A percentile compares a stretch with the other conserved stretches of the same genome.
Conservation (phyloP, 495 filamentous ascomycete species). For the Penicillium lividum region DNA sequence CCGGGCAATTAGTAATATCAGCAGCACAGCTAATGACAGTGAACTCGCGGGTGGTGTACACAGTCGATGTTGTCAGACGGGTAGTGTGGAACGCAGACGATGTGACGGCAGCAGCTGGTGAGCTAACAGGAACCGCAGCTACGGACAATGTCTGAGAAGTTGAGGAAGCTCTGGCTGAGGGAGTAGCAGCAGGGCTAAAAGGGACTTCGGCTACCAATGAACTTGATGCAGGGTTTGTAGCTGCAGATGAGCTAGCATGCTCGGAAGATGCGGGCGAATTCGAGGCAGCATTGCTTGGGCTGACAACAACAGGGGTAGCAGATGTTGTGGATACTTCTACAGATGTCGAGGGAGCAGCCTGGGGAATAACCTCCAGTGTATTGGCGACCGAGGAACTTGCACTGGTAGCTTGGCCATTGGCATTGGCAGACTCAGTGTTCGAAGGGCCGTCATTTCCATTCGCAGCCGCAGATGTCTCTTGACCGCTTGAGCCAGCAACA, state of each 20-base stretch:
- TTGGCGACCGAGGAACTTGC: not conserved
- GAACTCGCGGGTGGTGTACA: slow-evolving; percentile 58
- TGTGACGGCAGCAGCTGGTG: slow-evolving; percentile 15
- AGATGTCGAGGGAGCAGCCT: not conserved
- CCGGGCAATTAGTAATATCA: slow-evolving; percentile 60
- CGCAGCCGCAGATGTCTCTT: slow-evolving; percentile 33
- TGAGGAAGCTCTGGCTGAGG: not conserved
- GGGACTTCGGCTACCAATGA: not conserved
- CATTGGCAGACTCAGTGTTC: not conserved
- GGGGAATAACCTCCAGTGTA: not conserved
- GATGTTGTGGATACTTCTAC: not conserved
- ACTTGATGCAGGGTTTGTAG: not conserved
- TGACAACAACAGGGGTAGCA: not conserved
- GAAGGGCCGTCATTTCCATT: not conserved
- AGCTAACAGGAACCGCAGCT: slow-evolving; percentile 5
- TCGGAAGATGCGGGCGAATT: not conserved
- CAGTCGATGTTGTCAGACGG: slow-evolving; percentile 55
- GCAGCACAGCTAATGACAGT: slow-evolving; percentile 60
- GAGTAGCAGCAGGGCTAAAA: slow-evolving; percentile 5
- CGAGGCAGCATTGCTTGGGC: not conserved
- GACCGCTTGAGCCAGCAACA: slow-evolving; percentile 18
- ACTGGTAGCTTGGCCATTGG: not conserved
- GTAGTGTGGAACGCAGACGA: slow-evolving; percentile 19
- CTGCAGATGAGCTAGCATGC: not conserved
- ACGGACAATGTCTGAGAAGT: not conserved